These are phyloP conservation scores for Ogataea philodendri DNA, from an alignment of 805 yeast species.

Conservation along the genomic window DNA sequence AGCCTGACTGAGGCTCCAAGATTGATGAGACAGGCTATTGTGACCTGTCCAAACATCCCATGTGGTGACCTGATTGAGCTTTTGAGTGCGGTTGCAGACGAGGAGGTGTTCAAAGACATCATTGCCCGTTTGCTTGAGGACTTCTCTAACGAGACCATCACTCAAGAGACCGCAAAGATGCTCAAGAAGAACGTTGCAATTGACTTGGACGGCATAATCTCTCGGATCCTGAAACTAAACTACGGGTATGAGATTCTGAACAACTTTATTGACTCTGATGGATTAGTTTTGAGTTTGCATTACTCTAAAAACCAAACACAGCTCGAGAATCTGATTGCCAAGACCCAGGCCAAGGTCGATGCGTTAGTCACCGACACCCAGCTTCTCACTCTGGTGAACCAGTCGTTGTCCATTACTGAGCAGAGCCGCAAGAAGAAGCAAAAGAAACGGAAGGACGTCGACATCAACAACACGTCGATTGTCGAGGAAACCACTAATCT, in stretches of 20 bases:
- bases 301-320: constrained; percentile 47
- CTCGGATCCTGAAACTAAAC: constrained; percentile 43
- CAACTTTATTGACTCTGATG: constrained; percentile 69
- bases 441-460: constrained; percentile 30
- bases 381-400: constrained; percentile 47
- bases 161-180: constrained; percentile 42
- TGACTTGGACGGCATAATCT: constrained; percentile 44
- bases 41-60: constrained; percentile 69
- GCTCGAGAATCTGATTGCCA: constrained; percentile 42
- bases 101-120: constrained; percentile 65
- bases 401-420: constrained; percentile 36
- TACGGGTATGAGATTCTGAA: constrained; percentile 62
- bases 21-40: constrained; percentile 76
- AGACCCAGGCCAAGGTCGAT: constrained; percentile 40
- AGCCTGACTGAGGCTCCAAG: constrained; percentile 52
- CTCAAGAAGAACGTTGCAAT: constrained; percentile 31
- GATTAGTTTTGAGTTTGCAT: constrained; percentile 61
- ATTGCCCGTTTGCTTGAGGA: constrained; percentile 66
- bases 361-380: constrained; percentile 40
- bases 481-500: constrained; percentile 27
- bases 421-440: constrained; percentile 17
- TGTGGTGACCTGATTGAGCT: constrained; percentile 62
- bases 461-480: constrained; percentile 29
- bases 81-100: constrained; percentile 52
- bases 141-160: constrained; percentile 58